Conservation (phyloP, 306 rosid genomes). For the Dalbergia oliveri region DNA sequence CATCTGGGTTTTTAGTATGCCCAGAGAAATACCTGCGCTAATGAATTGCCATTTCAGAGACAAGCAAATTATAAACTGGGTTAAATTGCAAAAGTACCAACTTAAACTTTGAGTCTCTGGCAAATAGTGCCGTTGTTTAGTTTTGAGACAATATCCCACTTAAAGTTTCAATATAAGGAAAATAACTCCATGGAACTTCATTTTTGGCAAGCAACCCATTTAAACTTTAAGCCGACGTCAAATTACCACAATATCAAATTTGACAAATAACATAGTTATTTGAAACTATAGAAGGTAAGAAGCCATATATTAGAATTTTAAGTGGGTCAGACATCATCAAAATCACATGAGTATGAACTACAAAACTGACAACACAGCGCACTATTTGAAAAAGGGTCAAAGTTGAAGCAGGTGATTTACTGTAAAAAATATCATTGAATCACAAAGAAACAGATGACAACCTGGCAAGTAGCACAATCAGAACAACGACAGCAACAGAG, state of each 20-base stretch:
- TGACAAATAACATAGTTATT: neutral
- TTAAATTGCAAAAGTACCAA: slow-evolving; percentile 30
- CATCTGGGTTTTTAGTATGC: slow-evolving; percentile 61
- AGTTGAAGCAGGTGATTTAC: neutral
- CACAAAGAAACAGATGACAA: slow-evolving; percentile 41
- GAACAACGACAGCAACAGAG: slow-evolving; percentile 72
- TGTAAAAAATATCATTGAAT: slow-evolving; percentile 3
- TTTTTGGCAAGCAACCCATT: neutral
- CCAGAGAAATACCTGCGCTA: slow-evolving; percentile 86
- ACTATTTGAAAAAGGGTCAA: slow-evolving; percentile 20
- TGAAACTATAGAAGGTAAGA: neutral
- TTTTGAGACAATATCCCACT: slow-evolving; percentile 1
- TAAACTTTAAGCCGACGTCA: neutral
- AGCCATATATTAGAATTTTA: slow-evolving; percentile 8
- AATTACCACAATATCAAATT: slow-evolving; percentile 3
- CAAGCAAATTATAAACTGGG: neutral
- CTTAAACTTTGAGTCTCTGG: neutral
- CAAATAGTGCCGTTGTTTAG: neutral
- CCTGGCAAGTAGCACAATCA: slow-evolving; percentile 80
- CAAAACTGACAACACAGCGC: neutral
- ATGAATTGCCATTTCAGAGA: slow-evolving; percentile 37
- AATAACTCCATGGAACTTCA: neutral
- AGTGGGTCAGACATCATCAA: slow-evolving; percentile 5
- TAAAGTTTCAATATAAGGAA: slow-evolving; percentile 17
- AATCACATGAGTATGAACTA: neutral